Base-by-base conservation (phyloP, 2,329 filamentous ascomycete species). In the Daldinia sp. region DNA sequence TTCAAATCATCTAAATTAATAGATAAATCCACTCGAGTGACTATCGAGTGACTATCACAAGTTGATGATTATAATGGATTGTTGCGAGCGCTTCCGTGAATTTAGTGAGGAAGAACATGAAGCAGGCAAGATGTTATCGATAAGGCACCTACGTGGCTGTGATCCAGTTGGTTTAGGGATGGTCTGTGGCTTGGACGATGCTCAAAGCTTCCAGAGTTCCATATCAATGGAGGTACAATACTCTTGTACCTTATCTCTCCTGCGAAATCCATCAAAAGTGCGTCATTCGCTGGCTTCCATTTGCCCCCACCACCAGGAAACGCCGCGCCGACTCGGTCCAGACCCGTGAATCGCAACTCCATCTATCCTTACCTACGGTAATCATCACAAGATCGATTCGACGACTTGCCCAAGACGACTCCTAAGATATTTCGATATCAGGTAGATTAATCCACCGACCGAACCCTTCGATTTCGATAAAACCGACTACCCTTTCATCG, bases 241-340 rank as follows among this genome's bases (percentile, higher is more conserved):
- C 12, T 12, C 18, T 46, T n/a, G 42, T 48, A 48, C 44, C 41
- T 46, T 46, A 46, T 46, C 20, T 4, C 20, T 26, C 13, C 42
- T 5, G 42, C 18, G 9, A 46, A 58, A 54, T 54, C 39, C 58
- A 51, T 23, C 28, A 6, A 50, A 50, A 67, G 46, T 70, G 68
- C 68, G 68, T 70, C 67, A 70, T 67, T 69, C 54, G 67, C 55
- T 57, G 23, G 41, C 55, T 69, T 66, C 51, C 33, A 56, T 60
- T 60, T 15, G 64, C 59, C 63, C 46, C 68, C 65, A 56, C 69
- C 63, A 67, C 61, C 66, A 56, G 20, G 20, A 63, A 68, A 56
- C 51, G 50, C 30, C 68, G 37, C 46, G 26, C 51, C 53, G 55
- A 50, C 48, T 53, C 51, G 55, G 65, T 33, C 53, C 28, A 57